Percentiles rank a stretch among this genome's conserved stretches.
These are phyloP conservation scores for Vigna unguiculata DNA, from an alignment of 306 rosid species.

Conservation along the genomic window DNA sequence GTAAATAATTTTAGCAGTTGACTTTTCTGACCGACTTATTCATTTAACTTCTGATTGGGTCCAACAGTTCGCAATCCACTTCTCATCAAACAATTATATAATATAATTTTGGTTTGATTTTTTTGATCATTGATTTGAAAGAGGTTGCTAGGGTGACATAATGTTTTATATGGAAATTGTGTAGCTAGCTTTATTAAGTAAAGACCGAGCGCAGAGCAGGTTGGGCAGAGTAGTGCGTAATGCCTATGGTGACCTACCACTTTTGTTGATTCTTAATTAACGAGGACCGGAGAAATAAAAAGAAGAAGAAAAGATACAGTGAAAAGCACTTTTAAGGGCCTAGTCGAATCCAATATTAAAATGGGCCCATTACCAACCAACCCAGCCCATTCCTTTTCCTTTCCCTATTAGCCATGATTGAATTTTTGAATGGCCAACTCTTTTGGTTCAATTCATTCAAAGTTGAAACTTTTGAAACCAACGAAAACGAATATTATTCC, in stretches of 20 bases:
- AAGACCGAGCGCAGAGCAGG: background rate
- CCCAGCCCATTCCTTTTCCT: slow-evolving; percentile 39
- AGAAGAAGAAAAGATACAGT: background rate
- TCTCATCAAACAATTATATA: no score
- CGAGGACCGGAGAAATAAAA: slow-evolving; percentile 30
- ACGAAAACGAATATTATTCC: slow-evolving; percentile 41
- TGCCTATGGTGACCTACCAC: slow-evolving; percentile 23
- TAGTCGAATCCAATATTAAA: slow-evolving; percentile 11
- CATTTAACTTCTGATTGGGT: no score
- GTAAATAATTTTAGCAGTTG: no score
- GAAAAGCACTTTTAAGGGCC: slow-evolving; percentile 44
- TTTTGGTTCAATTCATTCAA: slow-evolving; percentile 39
- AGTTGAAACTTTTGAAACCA: slow-evolving; percentile 45
- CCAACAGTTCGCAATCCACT: no score
- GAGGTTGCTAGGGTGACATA: background rate
- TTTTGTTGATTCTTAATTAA: slow-evolving; percentile 26
- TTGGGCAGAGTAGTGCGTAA: background rate
- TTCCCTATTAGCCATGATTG: slow-evolving; percentile 18
- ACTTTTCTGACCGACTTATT: no score
- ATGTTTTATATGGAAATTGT: slow-evolving; percentile 4
- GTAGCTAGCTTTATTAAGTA: slow-evolving; percentile 25
- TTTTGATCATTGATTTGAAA: no score
- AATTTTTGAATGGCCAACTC: slow-evolving; percentile 9
- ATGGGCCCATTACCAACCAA: slow-evolving; percentile 32
- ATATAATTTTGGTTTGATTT: no score